Percentiles rank a stretch among this genome's conserved stretches.
These are phyloP conservation scores for Glycyrrhiza uralensis DNA, from an alignment of 306 rosid genomes.

Conservation along the genomic window DNA sequence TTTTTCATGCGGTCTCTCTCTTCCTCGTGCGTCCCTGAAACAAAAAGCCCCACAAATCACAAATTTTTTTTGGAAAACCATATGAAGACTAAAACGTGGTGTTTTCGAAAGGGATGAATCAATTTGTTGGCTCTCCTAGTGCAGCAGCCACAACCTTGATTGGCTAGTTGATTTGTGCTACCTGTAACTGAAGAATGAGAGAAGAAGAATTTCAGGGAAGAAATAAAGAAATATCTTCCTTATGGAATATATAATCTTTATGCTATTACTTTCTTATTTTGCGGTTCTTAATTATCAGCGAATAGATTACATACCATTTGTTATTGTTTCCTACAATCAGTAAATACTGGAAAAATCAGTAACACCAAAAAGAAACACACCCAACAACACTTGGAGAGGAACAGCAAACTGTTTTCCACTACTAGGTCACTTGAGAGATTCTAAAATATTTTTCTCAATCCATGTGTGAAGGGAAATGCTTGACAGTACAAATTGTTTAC, in stretches of 20 bases:
- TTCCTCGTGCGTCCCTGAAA: too few relatives aligned
- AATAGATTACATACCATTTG: neutral
- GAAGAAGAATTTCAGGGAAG: conserved; percentile 28
- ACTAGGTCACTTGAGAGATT: too few relatives aligned
- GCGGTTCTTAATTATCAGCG: neutral
- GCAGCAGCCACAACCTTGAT: conserved; percentile 4
- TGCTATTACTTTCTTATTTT: neutral
- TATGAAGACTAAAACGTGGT: neutral
- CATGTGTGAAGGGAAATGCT: too few relatives aligned
- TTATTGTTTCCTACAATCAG: neutral
- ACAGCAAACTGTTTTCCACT: too few relatives aligned
- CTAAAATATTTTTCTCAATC: too few relatives aligned
- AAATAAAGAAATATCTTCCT: conserved; percentile 29
- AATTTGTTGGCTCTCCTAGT: conserved; percentile 24
- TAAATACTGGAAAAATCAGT: neutral
- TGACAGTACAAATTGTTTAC: too few relatives aligned
- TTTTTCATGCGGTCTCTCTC: too few relatives aligned
- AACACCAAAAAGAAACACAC: too few relatives aligned
- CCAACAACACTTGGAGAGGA: too few relatives aligned
- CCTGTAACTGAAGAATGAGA: conserved; percentile 29
- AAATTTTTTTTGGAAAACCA: neutral
- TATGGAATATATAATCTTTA: neutral
- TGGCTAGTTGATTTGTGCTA: conserved; percentile 19
- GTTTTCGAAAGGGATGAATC: conserved; percentile 22
- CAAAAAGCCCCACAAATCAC: too few relatives aligned